Evolutionary conservation across 2,329 filamentous ascomycete species (phyloP).

Genomic region (Nannizzia gypsea): DNA sequence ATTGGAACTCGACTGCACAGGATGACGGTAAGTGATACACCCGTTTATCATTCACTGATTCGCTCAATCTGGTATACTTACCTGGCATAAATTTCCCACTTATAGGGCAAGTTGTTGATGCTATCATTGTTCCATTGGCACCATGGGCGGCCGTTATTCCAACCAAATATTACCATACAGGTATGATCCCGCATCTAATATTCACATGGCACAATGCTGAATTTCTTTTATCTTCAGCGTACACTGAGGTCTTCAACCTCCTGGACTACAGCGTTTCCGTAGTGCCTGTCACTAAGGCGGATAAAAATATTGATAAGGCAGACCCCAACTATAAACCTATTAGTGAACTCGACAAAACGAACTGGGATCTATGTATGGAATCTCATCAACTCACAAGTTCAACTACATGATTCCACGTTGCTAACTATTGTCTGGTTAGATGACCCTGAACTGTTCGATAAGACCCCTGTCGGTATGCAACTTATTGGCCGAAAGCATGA

Average conservation of each 20-base stretch:
- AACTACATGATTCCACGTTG: neutral
- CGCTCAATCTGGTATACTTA: neutral
- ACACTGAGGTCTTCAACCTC: slow-evolving; percentile 40
- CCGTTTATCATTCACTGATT: too few relatives aligned
- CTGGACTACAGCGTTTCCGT: slow-evolving; percentile 46
- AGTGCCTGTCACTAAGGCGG: slow-evolving; percentile 45
- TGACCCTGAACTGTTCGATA: slow-evolving; percentile 39
- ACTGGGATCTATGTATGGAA: neutral
- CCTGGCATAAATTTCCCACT: slow-evolving; percentile 27
- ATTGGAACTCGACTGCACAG: slow-evolving; percentile 47
- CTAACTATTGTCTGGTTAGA: slow-evolving; percentile 23
- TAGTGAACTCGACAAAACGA: neutral
- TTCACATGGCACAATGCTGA: neutral
- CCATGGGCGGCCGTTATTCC: slow-evolving; percentile 33
- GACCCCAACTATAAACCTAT: slow-evolving; percentile 4
- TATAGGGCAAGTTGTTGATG: slow-evolving; percentile 44
- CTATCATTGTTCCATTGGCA: slow-evolving; percentile 33
- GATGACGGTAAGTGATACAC: neutral
- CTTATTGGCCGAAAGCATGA: slow-evolving; percentile 39
- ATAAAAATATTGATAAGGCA: slow-evolving; percentile 40
- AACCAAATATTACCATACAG: slow-evolving; percentile 31
- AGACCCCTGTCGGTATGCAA: slow-evolving; percentile 39
- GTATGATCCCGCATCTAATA: neutral
- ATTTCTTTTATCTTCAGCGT: slow-evolving; percentile 24
- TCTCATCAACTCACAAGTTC: neutral